Base-by-base conservation (phyloP, 805 yeast genomes). In the Hanseniaspora valbyensis region DNA sequence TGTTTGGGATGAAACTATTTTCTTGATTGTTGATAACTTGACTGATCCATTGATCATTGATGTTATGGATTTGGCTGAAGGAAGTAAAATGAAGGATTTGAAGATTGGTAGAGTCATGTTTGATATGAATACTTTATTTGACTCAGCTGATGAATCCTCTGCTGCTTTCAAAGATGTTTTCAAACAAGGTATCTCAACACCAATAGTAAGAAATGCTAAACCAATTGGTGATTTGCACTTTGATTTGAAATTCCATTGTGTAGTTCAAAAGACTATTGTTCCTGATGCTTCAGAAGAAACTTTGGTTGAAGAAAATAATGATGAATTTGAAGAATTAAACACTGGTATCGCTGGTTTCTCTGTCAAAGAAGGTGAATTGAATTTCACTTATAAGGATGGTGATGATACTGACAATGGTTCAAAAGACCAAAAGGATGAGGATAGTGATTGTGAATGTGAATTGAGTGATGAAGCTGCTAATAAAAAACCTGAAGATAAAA, bases 221-320 rank as follows among this genome's bases (percentile, higher is more conserved):
- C 81, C 81, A 5, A 81, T 86, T 29, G 99, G 97, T 56, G 72
- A 74, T 43, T 67, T 92, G 39, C 66, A 65, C 5, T 85, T 80
- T 62, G 88, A 84, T 55, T 71, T 84, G 57, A 77, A 78, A 55
- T 84, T 75, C 69, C 79, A 80, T 73, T 92, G 95, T 37, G 81
- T 92, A 13, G 67, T 87, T 54, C 69, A 68, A 53, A 61, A 68
- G 71, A 77, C 66, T 71, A 77, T 52, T 65, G 71, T 57, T 68
- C 76, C 85, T 2, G 95, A 87, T 65, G 96, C 96, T 45, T 81
- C 89, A 2, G 71, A 75, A 49, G 81, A 79, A 56, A 87, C 94
- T 43, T 84, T 94, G 42, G 36, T 9, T 8, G 42, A 38, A 39
- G 44, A n/a, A n/a, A n/a, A 32, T 18, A 44, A 48, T 10, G 22